Conservation (phyloP, 176 grass and related monocot genomes). For the Puccinellia tenuiflora region DNA sequence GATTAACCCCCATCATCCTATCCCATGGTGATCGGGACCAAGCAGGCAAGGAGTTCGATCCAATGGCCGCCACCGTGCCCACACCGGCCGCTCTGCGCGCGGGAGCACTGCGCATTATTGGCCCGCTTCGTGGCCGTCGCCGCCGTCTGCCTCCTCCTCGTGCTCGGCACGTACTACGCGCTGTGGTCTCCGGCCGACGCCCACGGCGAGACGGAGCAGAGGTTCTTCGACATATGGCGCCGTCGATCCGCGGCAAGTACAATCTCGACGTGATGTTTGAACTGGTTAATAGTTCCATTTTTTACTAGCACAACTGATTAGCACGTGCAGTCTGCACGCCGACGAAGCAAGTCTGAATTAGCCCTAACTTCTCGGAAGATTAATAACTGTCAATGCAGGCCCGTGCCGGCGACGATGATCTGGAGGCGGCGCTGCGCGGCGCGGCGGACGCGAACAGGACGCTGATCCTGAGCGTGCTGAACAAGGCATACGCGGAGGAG, state of each 20-base stretch:
- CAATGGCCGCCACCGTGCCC: background rate
- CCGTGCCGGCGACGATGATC: slow-evolving; percentile 14
- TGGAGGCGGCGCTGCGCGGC: slow-evolving; percentile 44
- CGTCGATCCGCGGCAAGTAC: slow-evolving; percentile 14
- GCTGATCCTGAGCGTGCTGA: slow-evolving; percentile 50
- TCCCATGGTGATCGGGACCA: slow-evolving; percentile 8
- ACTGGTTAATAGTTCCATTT: background rate
- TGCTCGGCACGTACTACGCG: slow-evolving; percentile 29
- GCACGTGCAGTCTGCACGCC: background rate
- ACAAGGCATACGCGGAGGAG: slow-evolving; percentile 57
- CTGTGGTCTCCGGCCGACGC: slow-evolving; percentile 7
- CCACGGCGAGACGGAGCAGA: slow-evolving; percentile 10
- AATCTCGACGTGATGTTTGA: background rate
- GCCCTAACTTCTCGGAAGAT: background rate
- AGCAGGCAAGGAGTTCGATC: background rate
- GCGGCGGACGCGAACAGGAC: slow-evolving; percentile 56
- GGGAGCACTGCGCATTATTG: slow-evolving; percentile 22
- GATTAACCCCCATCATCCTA: background rate
- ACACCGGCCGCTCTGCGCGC: background rate
- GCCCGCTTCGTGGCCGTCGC: background rate
- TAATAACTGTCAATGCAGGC: background rate
- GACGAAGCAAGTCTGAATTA: background rate
- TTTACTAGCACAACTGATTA: background rate
- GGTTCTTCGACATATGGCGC: slow-evolving; percentile 28
- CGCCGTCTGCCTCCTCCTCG: slow-evolving; percentile 16